Percentiles rank a stretch among this genome's conserved stretches.
phyloP scores from a whole-genome alignment of 352 stramenopile species.

The Phytopythium helicoides region DNA sequence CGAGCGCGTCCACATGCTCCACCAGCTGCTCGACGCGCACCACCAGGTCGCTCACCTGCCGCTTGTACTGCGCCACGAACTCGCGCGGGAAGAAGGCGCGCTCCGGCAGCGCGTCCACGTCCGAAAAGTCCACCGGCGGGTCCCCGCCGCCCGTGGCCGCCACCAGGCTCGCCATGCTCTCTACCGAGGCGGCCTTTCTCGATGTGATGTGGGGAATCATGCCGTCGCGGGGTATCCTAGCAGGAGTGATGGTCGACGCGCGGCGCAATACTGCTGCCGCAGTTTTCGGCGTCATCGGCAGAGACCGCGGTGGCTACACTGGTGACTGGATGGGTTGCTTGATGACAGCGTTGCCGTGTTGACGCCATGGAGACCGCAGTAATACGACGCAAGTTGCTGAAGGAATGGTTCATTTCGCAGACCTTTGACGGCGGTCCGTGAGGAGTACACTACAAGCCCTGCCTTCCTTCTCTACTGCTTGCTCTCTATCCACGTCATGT shows the following conservation, averaged over 20 bases:
- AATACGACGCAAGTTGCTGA: no score
- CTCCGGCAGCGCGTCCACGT: constrained; percentile 40
- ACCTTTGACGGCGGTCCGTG: not conserved
- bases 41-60: constrained; percentile 55
- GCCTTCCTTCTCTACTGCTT: constrained; percentile 37
- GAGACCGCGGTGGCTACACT: no score
- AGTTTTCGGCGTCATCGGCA: no score
- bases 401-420: no score
- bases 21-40: constrained; percentile 54
- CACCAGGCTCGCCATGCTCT: not conserved
- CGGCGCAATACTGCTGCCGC: no score
- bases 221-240: no score
- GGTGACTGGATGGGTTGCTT: no score
- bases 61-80: constrained; percentile 60
- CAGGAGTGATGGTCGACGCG: no score
- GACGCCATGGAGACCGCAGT: no score
- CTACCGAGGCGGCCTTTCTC: not conserved
- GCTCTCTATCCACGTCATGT: constrained; percentile 81
- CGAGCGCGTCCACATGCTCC: constrained; percentile 54
- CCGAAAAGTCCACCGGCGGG: constrained; percentile 28
- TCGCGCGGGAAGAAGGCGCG: constrained; percentile 50
- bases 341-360: no score
- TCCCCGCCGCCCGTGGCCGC: constrained; percentile 3
- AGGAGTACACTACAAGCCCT: constrained; percentile 5
- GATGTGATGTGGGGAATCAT: no score